Base-by-base conservation (phyloP, 495 filamentous ascomycete species). In the Penicillium angulare region DNA sequence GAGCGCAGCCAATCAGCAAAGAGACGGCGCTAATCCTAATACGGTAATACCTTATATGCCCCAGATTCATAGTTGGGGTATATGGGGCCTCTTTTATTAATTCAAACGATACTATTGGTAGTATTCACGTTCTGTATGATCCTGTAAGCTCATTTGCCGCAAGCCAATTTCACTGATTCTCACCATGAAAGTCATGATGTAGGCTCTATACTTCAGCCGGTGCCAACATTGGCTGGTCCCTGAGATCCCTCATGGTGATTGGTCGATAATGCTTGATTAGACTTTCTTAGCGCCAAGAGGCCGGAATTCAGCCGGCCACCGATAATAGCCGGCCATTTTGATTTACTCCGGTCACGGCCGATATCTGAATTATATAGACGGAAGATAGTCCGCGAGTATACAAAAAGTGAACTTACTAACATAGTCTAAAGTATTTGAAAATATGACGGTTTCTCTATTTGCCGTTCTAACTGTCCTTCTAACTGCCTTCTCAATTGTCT, bases 301-400 rank as follows among this genome's bases (percentile, higher is more conserved):
- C 71, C 73, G 71, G 70, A 71, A 73, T 71, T 57, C 44, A 56
- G 45, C 70, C 68, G 71, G 71, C 71, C 71, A 72, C 73, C 73
- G 73, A 48, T 47, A 59, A 59, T 75, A 74, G 44, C 72, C 72
- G 72, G 56, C 43, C 56, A 33, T 32, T 22, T 26, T 39, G 21
- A 24, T 31, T 32, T 31, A 41, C 8, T 21, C 27, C 2, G 8
- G 27, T 31, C 1, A 6, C 8, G 27, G 27, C 27, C 5, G 27
- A 31, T 2, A 6, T 31, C 27, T 12, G 27, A 6, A 2, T 2
- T 31, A 31, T 1, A 31, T 31, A 6, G n/a, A n/a, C n/a, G n/a
- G n/a, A n/a, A n/a, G n/a, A n/a, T n/a, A n/a, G n/a, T n/a, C n/a
- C n/a, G n/a, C n/a, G n/a, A n/a, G n/a, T n/a, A n/a, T n/a, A n/a